Conservation (phyloP, 1,284 basidiomycete genomes). For the Trichosporon faecale region DNA sequence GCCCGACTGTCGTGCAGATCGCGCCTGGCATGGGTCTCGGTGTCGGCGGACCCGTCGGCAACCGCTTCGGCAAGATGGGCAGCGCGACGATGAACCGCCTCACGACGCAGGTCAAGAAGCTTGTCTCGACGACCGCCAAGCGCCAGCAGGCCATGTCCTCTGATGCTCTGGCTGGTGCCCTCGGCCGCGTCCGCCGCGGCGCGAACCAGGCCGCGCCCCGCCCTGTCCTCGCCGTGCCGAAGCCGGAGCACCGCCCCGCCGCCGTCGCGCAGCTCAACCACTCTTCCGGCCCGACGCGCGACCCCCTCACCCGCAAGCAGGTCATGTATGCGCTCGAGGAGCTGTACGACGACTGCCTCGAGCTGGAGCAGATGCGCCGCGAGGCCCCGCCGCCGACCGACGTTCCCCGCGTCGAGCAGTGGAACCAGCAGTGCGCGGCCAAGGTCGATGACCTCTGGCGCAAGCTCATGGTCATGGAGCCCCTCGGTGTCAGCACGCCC, state of each 20-base stretch:
- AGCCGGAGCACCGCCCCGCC: slow-evolving; percentile 29
- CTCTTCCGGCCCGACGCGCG: slow-evolving; percentile 54
- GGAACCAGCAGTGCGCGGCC: slow-evolving; percentile 60
- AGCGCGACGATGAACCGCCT: slow-evolving; percentile 79
- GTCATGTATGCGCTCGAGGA: slow-evolving; percentile 76
- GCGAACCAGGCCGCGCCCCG: slow-evolving; percentile 71
- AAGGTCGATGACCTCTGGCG: slow-evolving; percentile 74
- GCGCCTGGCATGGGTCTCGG: slow-evolving; percentile 71
- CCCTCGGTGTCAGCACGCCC: slow-evolving; percentile 85
- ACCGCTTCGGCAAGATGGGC: slow-evolving; percentile 68
- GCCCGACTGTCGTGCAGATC: slow-evolving; percentile 77
- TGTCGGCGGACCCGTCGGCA: slow-evolving; percentile 62
- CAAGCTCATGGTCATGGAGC: slow-evolving; percentile 78
- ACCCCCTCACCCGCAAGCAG: slow-evolving; percentile 72
- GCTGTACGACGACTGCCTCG: slow-evolving; percentile 79
- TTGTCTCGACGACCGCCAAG: slow-evolving; percentile 86
- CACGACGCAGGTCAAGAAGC: slow-evolving; percentile 94
- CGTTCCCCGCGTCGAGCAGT: slow-evolving; percentile 61
- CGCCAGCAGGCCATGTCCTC: slow-evolving; percentile 65
- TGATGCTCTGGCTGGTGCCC: slow-evolving; percentile 77
- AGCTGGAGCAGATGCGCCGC: slow-evolving; percentile 79
- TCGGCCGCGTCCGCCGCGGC: slow-evolving; percentile 75
- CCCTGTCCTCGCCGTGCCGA: slow-evolving; percentile 81
- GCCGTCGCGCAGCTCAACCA: slow-evolving; percentile 51
- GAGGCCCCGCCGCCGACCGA: slow-evolving; percentile 62